Percentiles rank a stretch among this genome's conserved stretches.
These are phyloP conservation scores for Tuber borchii DNA, from an alignment of 495 filamentous ascomycete genomes.

Conservation along the genomic window DNA sequence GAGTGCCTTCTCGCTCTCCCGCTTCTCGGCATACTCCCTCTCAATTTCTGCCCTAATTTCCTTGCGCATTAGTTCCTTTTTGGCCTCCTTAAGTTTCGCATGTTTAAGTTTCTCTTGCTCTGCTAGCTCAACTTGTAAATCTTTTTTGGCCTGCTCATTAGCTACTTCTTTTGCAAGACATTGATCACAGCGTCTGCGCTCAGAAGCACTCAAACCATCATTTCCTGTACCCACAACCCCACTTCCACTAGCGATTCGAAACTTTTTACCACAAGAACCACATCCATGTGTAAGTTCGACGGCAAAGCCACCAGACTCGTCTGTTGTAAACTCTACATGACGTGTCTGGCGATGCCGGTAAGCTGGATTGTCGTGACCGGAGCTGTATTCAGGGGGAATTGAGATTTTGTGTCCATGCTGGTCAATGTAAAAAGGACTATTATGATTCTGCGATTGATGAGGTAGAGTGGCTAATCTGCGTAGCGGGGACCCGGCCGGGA, in stretches of 20 bases:
- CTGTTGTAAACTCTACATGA: slow-evolving; percentile 26
- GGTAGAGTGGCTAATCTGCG: background rate
- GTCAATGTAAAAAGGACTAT: slow-evolving; percentile 22
- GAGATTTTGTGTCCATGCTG: slow-evolving; percentile 24
- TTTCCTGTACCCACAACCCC: background rate
- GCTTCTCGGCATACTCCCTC: slow-evolving; percentile 18
- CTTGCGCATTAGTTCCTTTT: slow-evolving; percentile 32
- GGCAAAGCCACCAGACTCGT: slow-evolving; percentile 28
- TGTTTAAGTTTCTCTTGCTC: slow-evolving; percentile 26
- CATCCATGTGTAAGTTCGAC: slow-evolving; percentile 23
- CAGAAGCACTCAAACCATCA: background rate
- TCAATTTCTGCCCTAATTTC: slow-evolving; percentile 38
- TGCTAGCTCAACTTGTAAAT: background rate
- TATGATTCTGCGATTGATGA: background rate
- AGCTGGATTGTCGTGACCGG: slow-evolving; percentile 1
- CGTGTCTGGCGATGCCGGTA: slow-evolving; percentile 21
- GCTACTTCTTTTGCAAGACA: background rate
- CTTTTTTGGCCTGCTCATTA: background rate
- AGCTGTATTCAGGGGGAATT: slow-evolving; percentile 6
- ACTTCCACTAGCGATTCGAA: slow-evolving; percentile 25
- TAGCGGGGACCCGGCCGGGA: background rate
- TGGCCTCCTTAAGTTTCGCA: slow-evolving; percentile 26
- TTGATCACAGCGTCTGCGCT: background rate
- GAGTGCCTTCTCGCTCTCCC: slow-evolving; percentile 10
- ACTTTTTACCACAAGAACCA: slow-evolving; percentile 21